phyloP scores from a whole-genome alignment of 176 grass and related monocot genomes.

The Juncus inflexus region DNA sequence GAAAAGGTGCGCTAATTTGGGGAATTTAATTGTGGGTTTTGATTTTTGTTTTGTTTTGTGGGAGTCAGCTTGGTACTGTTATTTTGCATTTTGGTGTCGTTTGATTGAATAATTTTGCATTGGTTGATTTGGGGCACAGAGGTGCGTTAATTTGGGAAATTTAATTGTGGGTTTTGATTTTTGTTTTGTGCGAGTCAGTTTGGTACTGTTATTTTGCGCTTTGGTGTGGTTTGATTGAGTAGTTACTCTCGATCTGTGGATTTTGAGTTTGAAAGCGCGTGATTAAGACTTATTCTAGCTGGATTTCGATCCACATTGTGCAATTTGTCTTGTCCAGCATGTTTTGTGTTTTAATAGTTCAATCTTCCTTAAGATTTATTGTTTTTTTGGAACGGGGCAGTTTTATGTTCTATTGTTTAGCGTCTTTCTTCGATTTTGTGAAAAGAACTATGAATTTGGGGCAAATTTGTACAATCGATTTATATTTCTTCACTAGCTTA shows the following conservation, averaged over 20 bases:
- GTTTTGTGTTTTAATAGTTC: not conserved
- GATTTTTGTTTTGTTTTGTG: not conserved
- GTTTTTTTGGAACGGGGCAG: not conserved
- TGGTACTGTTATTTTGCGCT: conserved; percentile 6
- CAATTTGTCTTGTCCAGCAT: no score
- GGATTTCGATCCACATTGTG: conserved; percentile 7
- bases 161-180: not conserved
- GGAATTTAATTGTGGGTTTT: not conserved
- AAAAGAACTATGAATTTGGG: not conserved
- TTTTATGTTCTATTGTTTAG: not conserved
- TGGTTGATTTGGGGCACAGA: conserved; percentile 2
- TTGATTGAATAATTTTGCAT: conserved; percentile 5
- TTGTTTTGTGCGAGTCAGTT: not conserved
- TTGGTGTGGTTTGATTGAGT: not conserved
- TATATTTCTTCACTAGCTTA: not conserved
- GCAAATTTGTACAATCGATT: conserved; percentile 12
- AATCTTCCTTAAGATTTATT: not conserved
- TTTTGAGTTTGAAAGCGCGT: conserved; percentile 3
- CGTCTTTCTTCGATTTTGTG: not conserved
- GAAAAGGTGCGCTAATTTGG: not conserved
- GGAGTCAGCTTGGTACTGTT: conserved; percentile 12
- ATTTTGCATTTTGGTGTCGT: not conserved
- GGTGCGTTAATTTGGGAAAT: not conserved
- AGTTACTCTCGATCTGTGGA: conserved; percentile 7
- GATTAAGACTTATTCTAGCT: not conserved